Evolutionary conservation across 305 asterid species (phyloP).

Genomic region (Striga hermonthica): DNA sequence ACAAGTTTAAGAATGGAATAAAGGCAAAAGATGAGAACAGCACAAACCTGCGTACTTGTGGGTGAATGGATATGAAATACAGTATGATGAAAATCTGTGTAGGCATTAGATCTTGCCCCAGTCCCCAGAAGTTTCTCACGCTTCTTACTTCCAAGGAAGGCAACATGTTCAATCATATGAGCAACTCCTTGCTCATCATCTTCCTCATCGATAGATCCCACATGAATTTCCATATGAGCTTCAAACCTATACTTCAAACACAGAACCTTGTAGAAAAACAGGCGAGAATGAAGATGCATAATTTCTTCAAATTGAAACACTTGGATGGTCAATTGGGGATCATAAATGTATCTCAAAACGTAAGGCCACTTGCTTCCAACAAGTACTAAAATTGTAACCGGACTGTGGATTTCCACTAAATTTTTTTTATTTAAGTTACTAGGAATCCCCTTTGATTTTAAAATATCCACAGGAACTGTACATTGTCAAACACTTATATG

Average conservation of each 20-base stretch:
- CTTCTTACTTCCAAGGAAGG: no score
- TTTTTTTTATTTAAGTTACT: neutral
- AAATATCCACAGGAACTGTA: neutral
- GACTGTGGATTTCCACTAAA: constrained; percentile 7
- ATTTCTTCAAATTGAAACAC: constrained; percentile 7
- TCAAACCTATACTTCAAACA: constrained; percentile 67
- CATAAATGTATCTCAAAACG: constrained; percentile 3
- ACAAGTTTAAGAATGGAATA: constrained; percentile 16
- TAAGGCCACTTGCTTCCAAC: constrained; percentile 22
- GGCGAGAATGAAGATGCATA: constrained; percentile 6
- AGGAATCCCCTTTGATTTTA: neutral
- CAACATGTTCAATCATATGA: no score
- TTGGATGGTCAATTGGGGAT: constrained; percentile 12
- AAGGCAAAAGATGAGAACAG: constrained; percentile 29
- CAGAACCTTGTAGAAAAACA: constrained; percentile 22
- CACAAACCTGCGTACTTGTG: constrained; percentile 72
- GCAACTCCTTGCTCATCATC: constrained; percentile 99
- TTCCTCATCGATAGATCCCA: constrained; percentile 96
- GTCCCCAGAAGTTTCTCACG: no score
- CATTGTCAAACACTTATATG: no score
- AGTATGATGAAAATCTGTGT: no score
- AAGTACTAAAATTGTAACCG: constrained; percentile 19
- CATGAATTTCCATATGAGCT: constrained; percentile 99
- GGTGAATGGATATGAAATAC: constrained; percentile 99
- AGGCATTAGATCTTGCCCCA: no score